These are phyloP conservation scores for Xylariaceae sp. DNA, from an alignment of 2,329 filamentous ascomycete genomes.

Conservation along the genomic window DNA sequence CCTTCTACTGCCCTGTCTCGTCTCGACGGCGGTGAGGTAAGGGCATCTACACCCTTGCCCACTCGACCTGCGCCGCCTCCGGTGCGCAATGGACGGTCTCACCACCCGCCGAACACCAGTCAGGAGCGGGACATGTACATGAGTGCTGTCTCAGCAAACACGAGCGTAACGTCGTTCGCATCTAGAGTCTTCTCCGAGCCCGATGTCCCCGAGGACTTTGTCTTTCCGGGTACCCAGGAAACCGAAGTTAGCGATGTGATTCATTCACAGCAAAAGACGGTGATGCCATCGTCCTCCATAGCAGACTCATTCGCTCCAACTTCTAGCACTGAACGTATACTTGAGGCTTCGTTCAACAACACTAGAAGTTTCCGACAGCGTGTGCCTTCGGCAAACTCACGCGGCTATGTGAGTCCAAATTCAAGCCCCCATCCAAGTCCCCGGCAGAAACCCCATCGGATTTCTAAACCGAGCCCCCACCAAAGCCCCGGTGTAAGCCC, in stretches of 20 bases:
- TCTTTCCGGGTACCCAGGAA: constrained; percentile 22
- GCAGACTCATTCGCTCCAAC: constrained; percentile 23
- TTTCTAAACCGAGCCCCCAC: too few species aligned
- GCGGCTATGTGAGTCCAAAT: constrained; percentile 6
- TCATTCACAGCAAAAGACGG: constrained; percentile 23
- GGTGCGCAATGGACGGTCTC: constrained; percentile 2
- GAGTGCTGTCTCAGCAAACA: constrained; percentile 27
- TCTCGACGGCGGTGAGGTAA: constrained; percentile 23
- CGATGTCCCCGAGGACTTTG: constrained; percentile 13
- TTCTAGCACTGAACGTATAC: constrained; percentile 25
- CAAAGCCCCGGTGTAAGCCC: too few species aligned
- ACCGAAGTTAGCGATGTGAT: constrained; percentile 34
- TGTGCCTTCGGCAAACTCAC: constrained; percentile 5
- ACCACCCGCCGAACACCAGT: constrained; percentile 1
- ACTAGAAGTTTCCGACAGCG: constrained; percentile 8
- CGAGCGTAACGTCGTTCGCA: constrained; percentile 31
- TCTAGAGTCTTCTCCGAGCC: constrained; percentile 33
- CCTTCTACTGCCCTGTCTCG: constrained; percentile 22
- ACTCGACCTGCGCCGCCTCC: constrained; percentile 11
- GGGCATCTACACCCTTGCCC: constrained; percentile 20
- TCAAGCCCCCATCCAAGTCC: too few species aligned
- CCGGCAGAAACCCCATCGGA: too few species aligned
- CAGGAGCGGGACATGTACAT: constrained; percentile 7
- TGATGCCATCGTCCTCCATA: constrained; percentile 15
- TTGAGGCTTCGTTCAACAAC: constrained; percentile 19